phyloP scores from a whole-genome alignment of 2,329 filamentous ascomycete genomes.

The Phaeosphaeria sp. region DNA sequence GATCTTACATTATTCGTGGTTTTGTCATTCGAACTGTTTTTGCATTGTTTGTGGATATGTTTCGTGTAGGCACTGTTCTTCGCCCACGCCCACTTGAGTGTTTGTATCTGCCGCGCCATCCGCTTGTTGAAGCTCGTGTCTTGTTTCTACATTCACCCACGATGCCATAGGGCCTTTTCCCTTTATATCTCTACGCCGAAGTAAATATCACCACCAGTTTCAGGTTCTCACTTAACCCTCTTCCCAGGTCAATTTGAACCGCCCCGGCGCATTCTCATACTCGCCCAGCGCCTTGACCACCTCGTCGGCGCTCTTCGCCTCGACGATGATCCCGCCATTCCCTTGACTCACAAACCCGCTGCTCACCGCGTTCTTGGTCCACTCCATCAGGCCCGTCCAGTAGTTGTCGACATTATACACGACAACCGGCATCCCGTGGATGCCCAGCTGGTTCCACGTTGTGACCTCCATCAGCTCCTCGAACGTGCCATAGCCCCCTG shows the following conservation, averaged over 20 bases:
- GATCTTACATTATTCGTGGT: too few species aligned
- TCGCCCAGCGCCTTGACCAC: slow-evolving; percentile 73
- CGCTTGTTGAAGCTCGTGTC: too few species aligned
- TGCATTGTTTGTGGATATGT: background rate
- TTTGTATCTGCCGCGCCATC: too few species aligned
- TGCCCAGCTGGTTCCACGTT: slow-evolving; percentile 96
- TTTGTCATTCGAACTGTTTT: background rate
- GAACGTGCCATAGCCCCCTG: slow-evolving; percentile 90
- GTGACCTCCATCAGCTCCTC: slow-evolving; percentile 93
- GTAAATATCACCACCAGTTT: too few species aligned
- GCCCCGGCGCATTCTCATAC: slow-evolving; percentile 77
- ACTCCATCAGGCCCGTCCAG: slow-evolving; percentile 84
- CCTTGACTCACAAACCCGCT: slow-evolving; percentile 77
- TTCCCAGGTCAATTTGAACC: slow-evolving; percentile 84
- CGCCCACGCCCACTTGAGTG: too few species aligned
- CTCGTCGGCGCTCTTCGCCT: slow-evolving; percentile 74
- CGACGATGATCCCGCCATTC: slow-evolving; percentile 79
- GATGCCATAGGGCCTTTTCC: too few species aligned
- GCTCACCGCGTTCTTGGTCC: slow-evolving; percentile 78
- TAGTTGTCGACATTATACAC: slow-evolving; percentile 89
- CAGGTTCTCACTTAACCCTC: slow-evolving; percentile 37
- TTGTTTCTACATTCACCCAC: too few species aligned
- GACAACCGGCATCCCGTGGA: slow-evolving; percentile 78
- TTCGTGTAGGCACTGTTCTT: background rate
- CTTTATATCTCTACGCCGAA: too few species aligned